Conservation (phyloP, 2,329 filamentous ascomycete species). For the Talaromyces albobiverticillius region DNA sequence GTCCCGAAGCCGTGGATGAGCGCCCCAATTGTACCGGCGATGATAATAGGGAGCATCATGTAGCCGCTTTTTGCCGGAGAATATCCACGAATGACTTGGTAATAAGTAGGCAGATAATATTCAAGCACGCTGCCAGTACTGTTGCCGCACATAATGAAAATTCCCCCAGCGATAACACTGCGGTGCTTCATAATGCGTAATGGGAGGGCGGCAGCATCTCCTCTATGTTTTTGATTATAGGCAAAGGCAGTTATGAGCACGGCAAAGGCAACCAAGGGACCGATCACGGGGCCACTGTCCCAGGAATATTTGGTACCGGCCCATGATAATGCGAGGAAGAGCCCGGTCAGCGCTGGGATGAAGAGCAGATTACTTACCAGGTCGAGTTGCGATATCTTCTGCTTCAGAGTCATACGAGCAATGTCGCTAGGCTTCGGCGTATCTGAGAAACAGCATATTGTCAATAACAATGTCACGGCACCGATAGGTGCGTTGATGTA, state of each 20-base stretch:
- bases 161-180: conserved; percentile 9
- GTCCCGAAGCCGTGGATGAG: conserved; percentile 10
- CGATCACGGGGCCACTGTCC: conserved; percentile 1
- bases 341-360: conserved; percentile 4
- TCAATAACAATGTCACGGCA: neutral
- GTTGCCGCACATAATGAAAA: conserved; percentile 12
- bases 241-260: conserved; percentile 4
- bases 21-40: conserved; percentile 4
- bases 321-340: conserved; percentile 12
- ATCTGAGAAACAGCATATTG: neutral
- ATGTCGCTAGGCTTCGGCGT: neutral
- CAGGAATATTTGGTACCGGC: conserved; percentile 11
- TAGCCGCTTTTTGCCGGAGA: conserved; percentile 5
- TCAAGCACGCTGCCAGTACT: conserved; percentile 6
- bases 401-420: neutral
- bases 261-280: conserved; percentile 1
- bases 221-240: conserved; percentile 7
- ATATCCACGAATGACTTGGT: conserved; percentile 9
- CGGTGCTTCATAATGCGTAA: conserved; percentile 7
- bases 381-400: conserved; percentile 10
- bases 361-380: conserved; percentile 6
- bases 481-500: conserved; percentile 47
- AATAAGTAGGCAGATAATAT: conserved; percentile 13
- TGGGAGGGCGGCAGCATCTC: conserved; percentile 5
- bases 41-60: conserved; percentile 11